Base-by-base conservation (phyloP, 441 rosid species). In the Syzygium malaccense region DNA sequence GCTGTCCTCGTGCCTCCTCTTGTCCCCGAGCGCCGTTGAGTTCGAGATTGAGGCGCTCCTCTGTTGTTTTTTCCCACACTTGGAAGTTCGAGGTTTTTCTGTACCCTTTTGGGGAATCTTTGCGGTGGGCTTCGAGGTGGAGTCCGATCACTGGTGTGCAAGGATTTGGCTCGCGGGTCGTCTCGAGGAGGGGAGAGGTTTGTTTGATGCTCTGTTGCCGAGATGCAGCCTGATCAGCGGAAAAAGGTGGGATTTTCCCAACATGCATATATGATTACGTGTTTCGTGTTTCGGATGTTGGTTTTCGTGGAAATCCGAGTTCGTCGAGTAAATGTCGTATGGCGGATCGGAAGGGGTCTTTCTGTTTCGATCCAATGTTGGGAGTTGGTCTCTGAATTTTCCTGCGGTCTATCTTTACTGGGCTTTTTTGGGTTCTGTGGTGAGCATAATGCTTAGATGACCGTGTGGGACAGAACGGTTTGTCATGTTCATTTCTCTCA, bases 171-270 rank as follows among this genome's bases (percentile, higher is more conserved):
- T 88, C 79, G 51, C 91, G 91, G 68, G 64, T 93, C 71, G 86
- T 79, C 80, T 89, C 85, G 91, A 87, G 87, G 91, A 53, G 58
- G 10, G 18, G 91, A 55, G 58, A 19, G n/a, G 12, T 75, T 75
- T 75, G 90, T 90, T 94, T 96, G 91, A 94, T 93, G 93, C 93
- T 30, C 91, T 93, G 90, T 91, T 90, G 92, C 91, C 91, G 92
- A 93, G 94, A 97, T 97, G 99, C 98, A 96, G 94, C 90, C 94
- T 92, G 98, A 96, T 94, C 97, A 97, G 87, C 90, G 99, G 87
- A 95, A 94, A 92, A 98, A 96, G 99, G 99, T 95, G 86, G 25
- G 55, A 37, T 88, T 64, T 28, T 41, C 53, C 53, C 48, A 45
- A 23, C 66, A 85, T 89, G 64, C 49, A 9, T 56, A 12, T 56